Evolutionary conservation across 768 basidiomycete genomes (phyloP).

Genomic region (Krasilnikovozyma curviuscula): DNA sequence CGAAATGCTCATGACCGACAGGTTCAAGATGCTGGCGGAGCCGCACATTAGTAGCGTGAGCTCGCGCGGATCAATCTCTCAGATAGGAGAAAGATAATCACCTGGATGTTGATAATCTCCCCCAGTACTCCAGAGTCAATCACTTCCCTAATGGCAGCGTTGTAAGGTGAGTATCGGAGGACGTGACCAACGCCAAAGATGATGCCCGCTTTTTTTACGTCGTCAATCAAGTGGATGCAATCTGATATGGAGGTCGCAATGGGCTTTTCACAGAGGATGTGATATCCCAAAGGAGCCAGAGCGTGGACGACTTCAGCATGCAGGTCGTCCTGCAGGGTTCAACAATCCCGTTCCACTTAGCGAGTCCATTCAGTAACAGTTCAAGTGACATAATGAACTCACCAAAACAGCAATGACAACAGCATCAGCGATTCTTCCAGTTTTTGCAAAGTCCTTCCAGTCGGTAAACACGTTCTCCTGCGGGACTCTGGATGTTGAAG

Average conservation of each 20-base stretch:
- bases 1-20: constrained; percentile 55
- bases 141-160: constrained; percentile 44
- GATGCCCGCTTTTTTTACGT: constrained; percentile 44
- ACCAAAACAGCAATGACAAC: constrained; percentile 53
- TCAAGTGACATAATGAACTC: too few species aligned
- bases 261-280: constrained; percentile 82
- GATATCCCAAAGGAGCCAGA: constrained; percentile 63
- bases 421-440: constrained; percentile 63
- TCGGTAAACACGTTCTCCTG: constrained; percentile 48
- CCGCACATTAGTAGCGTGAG: constrained; percentile 37
- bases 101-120: constrained; percentile 54
- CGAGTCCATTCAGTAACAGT: too few species aligned
- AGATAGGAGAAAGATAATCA: neutral
- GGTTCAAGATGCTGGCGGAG: neutral
- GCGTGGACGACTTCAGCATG: constrained; percentile 54
- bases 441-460: constrained; percentile 50
- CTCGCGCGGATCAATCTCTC: constrained; percentile 39
- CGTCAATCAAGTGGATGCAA: constrained; percentile 54
- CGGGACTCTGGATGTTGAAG: constrained; percentile 33
- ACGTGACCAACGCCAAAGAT: constrained; percentile 83
- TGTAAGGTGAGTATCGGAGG: constrained; percentile 72
- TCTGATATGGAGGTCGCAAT: constrained; percentile 61
- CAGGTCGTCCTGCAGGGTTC: constrained; percentile 58
- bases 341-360: too few species aligned
- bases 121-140: constrained; percentile 54